Evolutionary conservation across 2,329 filamentous ascomycete genomes (phyloP).

Genomic region (Phialemonium atrogriseum): DNA sequence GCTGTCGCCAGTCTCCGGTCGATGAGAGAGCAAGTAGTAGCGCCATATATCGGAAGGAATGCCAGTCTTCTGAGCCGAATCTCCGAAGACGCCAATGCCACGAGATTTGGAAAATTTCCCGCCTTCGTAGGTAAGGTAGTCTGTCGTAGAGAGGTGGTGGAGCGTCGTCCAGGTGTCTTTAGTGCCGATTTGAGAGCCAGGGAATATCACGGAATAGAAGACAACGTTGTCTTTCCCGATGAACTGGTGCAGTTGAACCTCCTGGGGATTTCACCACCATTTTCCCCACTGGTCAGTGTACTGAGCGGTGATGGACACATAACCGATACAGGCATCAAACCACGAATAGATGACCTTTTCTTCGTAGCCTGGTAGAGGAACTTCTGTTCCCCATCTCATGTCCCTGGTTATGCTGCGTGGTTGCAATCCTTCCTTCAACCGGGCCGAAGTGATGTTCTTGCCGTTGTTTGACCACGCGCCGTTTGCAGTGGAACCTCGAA

Average conservation of each 20-base stretch:
- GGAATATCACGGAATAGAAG: constrained; percentile 72
- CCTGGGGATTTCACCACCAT: constrained; percentile 68
- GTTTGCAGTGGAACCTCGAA: constrained; percentile 48
- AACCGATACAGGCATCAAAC: constrained; percentile 73
- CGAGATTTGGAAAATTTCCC: constrained; percentile 70
- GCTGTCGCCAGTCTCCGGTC: constrained; percentile 64
- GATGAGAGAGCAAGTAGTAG: constrained; percentile 64
- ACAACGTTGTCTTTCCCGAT: constrained; percentile 68
- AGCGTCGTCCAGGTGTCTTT: constrained; percentile 67
- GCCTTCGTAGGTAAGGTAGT: constrained; percentile 63
- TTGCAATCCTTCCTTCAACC: constrained; percentile 58
- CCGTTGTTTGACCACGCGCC: constrained; percentile 55
- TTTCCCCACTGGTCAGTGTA: constrained; percentile 66
- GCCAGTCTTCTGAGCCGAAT: constrained; percentile 62
- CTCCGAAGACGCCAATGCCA: constrained; percentile 67
- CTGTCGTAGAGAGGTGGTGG: constrained; percentile 63
- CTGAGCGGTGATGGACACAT: constrained; percentile 67
- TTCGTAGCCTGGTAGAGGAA: constrained; percentile 20
- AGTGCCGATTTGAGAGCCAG: constrained; percentile 61
- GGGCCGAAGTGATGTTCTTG: constrained; percentile 50
- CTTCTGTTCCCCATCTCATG: constrained; percentile 53
- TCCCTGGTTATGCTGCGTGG: constrained; percentile 65
- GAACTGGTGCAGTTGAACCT: constrained; percentile 69
- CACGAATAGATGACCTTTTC: constrained; percentile 56
- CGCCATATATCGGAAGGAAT: constrained; percentile 65